phyloP scores from a whole-genome alignment of 305 asterid genomes.

The Andrographis paniculata region DNA sequence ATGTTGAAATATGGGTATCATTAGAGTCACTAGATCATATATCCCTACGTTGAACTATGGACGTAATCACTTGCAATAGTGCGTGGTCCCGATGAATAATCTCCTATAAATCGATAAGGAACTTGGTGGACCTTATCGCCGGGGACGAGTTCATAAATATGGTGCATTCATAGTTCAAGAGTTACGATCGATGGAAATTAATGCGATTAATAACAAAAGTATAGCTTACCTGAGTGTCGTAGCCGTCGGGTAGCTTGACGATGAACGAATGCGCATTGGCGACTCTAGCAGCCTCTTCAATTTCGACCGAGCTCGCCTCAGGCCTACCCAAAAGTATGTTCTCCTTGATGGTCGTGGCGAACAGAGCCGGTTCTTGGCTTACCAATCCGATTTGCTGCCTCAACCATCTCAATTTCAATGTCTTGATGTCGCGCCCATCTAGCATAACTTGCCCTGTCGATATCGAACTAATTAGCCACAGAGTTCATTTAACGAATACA shows the following conservation, averaged over 20 bases:
- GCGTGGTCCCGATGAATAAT: no score
- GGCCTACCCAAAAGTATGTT: conserved; percentile 88
- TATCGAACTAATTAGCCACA: conserved; percentile 19
- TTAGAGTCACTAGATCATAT: no score
- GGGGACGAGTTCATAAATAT: conserved; percentile 13
- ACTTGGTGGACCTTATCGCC: conserved; percentile 21
- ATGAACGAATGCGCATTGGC: conserved; percentile 95
- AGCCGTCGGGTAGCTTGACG: conserved; percentile 89
- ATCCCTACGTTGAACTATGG: neutral
- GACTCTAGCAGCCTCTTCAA: conserved; percentile 95
- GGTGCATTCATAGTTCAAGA: conserved; percentile 7
- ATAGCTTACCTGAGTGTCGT: conserved; percentile 79
- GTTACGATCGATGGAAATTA: conserved; percentile 3
- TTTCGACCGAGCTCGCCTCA: conserved; percentile 59
- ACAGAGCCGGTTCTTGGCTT: conserved; percentile 97
- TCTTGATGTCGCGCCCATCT: conserved; percentile 79
- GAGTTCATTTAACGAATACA: neutral
- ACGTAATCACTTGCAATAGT: neutral
- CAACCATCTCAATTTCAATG: conserved; percentile 76
- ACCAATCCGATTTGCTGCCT: conserved; percentile 96
- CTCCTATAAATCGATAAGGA: no score
- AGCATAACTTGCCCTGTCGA: conserved; percentile 72
- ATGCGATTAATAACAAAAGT: neutral
- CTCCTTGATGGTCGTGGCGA: conserved; percentile 85
- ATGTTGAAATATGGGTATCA: no score